Evolutionary conservation across 768 basidiomycete species (phyloP).

Genomic region (Termitomyces titanicus): DNA sequence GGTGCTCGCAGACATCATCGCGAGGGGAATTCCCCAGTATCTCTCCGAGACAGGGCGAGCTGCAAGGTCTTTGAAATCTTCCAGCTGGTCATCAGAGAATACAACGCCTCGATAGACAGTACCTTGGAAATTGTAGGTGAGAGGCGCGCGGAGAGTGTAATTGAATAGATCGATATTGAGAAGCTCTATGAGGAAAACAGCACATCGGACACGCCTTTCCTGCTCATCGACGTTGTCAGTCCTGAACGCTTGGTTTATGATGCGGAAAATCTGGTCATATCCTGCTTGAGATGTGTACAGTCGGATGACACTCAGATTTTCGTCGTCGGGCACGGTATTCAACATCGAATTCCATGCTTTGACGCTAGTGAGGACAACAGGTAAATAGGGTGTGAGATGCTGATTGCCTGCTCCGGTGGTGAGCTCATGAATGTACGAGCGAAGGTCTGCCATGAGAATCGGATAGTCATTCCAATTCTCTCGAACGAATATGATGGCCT

Average conservation of each 20-base stretch:
- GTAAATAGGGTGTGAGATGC: neutral
- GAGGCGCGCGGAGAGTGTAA: constrained; percentile 7
- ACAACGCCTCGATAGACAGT: constrained; percentile 12
- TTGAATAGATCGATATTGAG: constrained; percentile 16
- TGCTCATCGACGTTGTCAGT: constrained; percentile 9
- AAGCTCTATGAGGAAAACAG: constrained; percentile 13
- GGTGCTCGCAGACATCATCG: constrained; percentile 16
- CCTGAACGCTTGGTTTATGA: constrained; percentile 13
- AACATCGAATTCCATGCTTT: constrained; percentile 7
- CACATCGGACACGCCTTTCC: constrained; percentile 9
- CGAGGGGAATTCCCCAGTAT: constrained; percentile 13
- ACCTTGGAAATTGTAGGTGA: constrained; percentile 7
- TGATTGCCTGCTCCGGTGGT: neutral
- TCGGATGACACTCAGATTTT: constrained; percentile 10
- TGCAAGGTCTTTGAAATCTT: constrained; percentile 12
- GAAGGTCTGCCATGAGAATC: constrained; percentile 9
- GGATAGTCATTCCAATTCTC: constrained; percentile 12
- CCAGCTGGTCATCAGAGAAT: constrained; percentile 10
- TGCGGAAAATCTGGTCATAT: constrained; percentile 13
- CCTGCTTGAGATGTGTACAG: constrained; percentile 13
- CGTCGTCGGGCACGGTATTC: constrained; percentile 7
- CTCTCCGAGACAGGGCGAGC: constrained; percentile 8
- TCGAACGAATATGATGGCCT: constrained; percentile 11
- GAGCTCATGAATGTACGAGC: constrained; percentile 7
- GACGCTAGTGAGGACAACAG: constrained; percentile 5